phyloP scores from a whole-genome alignment of 768 basidiomycete genomes.

The Terana coerulea region DNA sequence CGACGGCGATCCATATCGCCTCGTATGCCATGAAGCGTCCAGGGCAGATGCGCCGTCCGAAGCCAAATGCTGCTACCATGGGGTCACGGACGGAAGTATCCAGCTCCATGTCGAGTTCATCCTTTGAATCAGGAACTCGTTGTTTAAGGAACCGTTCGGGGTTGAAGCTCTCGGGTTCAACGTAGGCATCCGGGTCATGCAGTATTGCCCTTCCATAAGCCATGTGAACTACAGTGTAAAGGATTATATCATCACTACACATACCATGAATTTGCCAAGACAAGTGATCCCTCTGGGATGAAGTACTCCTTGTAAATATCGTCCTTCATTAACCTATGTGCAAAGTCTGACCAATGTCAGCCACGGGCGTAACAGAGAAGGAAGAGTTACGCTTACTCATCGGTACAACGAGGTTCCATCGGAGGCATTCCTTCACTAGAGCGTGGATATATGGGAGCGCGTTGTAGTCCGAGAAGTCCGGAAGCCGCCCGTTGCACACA shows the following conservation, averaged over 20 bases:
- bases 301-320: constrained; percentile 28
- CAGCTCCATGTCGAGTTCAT: neutral
- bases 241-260: neutral
- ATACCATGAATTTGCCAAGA: constrained; percentile 27
- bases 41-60: constrained; percentile 5
- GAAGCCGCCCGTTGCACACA: constrained; percentile 10
- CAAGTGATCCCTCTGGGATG: constrained; percentile 28
- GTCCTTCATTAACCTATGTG: constrained; percentile 25
- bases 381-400: constrained; percentile 15
- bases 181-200: constrained; percentile 33
- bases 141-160: constrained; percentile 12
- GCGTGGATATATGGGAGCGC: constrained; percentile 9
- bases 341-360: constrained; percentile 16
- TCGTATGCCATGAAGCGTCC: neutral
- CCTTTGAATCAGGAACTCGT: no score
- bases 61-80: constrained; percentile 2
- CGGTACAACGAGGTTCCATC: neutral
- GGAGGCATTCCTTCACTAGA: neutral
- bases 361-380: neutral
- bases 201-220: constrained; percentile 38
- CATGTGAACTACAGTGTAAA: no score
- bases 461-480: constrained; percentile 9
- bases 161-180: constrained; percentile 26
- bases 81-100: constrained; percentile 1
- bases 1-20: neutral